phyloP scores from a whole-genome alignment of 1,284 basidiomycete genomes.

The Exobasidium rhododendri region DNA sequence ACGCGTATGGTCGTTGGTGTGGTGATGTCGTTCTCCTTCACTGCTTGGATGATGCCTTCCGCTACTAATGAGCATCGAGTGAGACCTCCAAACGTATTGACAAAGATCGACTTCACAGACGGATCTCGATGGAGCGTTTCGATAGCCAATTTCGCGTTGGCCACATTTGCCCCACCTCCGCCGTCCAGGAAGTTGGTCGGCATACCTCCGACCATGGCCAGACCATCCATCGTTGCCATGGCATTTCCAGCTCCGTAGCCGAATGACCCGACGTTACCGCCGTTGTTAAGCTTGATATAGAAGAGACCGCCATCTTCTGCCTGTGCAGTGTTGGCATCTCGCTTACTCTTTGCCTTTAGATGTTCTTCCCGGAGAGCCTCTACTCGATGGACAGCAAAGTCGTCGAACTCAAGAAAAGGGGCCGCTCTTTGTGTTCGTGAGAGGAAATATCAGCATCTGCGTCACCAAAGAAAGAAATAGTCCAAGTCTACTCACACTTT shows the following conservation, averaged over 20 bases:
- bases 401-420: constrained; percentile 36
- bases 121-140: constrained; percentile 37
- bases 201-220: constrained; percentile 27
- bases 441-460: background rate
- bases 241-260: constrained; percentile 44
- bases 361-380: constrained; percentile 19
- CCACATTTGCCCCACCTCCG: constrained; percentile 34
- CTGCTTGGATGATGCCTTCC: constrained; percentile 38
- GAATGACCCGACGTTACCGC: constrained; percentile 38
- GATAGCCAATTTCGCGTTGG: constrained; percentile 35
- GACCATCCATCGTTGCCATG: constrained; percentile 45
- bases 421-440: too few relatives aligned
- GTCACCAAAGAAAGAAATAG: constrained; percentile 1
- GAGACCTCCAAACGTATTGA: constrained; percentile 42
- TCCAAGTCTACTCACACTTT: constrained; percentile 14
- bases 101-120: constrained; percentile 38
- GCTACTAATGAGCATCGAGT: constrained; percentile 37
- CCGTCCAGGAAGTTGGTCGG: constrained; percentile 45
- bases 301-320: constrained; percentile 39
- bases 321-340: constrained; percentile 2
- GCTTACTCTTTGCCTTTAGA: background rate
- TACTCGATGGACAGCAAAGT: constrained; percentile 31
- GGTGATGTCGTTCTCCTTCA: constrained; percentile 33
- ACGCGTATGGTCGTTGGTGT: constrained; percentile 34
- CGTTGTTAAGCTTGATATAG: constrained; percentile 30